Percentiles rank a stretch among this genome's conserved stretches.
These are phyloP conservation scores for Teunomyces stri DNA, from an alignment of 805 yeast genomes.

Conservation along the genomic window DNA sequence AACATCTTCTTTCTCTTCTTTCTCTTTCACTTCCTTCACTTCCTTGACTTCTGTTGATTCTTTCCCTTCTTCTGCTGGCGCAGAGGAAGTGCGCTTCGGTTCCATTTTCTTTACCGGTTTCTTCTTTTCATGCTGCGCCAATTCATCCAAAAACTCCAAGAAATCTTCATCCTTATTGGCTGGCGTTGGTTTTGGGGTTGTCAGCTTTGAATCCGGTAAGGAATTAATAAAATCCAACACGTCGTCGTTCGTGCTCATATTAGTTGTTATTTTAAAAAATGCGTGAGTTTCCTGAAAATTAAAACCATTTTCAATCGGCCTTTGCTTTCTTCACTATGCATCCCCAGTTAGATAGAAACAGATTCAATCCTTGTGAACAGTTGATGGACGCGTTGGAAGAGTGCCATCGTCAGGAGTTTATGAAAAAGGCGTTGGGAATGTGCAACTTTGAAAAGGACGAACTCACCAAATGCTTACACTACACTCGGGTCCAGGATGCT, in stretches of 20 bases:
- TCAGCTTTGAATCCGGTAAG: constrained; percentile 58
- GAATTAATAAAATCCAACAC: constrained; percentile 79
- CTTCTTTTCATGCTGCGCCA: constrained; percentile 60
- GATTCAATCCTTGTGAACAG: constrained; percentile 63
- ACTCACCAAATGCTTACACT: constrained; percentile 74
- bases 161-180: constrained; percentile 49
- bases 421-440: constrained; percentile 71
- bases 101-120: constrained; percentile 29
- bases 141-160: constrained; percentile 61
- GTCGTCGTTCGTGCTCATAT: constrained; percentile 54
- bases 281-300: neutral
- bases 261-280: neutral
- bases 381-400: constrained; percentile 85
- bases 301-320: neutral
- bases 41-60: neutral
- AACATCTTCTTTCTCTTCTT: neutral
- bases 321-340: constrained; percentile 27
- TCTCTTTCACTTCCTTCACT: neutral
- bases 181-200: constrained; percentile 29
- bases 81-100: constrained; percentile 15
- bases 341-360: constrained; percentile 43
- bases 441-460: constrained; percentile 86
- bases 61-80: constrained; percentile 5
- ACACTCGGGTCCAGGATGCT: constrained; percentile 64
- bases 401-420: constrained; percentile 72